Conservation (phyloP, 1,284 basidiomycete species). For the Chalciporus sp. region DNA sequence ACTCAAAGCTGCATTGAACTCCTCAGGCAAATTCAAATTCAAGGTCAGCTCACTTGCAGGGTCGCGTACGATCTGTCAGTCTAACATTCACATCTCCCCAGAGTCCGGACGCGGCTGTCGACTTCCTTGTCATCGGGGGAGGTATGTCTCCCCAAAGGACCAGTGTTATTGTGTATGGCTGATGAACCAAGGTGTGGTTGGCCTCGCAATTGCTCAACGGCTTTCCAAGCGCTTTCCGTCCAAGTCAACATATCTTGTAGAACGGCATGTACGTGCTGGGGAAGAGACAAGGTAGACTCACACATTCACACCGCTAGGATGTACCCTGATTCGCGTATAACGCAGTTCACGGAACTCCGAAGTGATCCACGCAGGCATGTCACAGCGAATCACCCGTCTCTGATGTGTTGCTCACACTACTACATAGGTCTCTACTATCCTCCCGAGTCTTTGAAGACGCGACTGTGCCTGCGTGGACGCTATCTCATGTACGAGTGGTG, state of each 20-base stretch:
- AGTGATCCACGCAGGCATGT: conserved; percentile 87
- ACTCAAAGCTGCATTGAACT: conserved; percentile 62
- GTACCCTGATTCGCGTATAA: neutral
- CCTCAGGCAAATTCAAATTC: conserved; percentile 57
- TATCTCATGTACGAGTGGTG: conserved; percentile 86
- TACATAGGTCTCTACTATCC: conserved; percentile 82
- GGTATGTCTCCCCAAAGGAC: conserved; percentile 46
- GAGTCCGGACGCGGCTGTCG: conserved; percentile 77
- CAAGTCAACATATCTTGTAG: conserved; percentile 84
- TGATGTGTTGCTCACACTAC: neutral
- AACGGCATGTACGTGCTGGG: conserved; percentile 74
- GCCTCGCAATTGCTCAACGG: conserved; percentile 83
- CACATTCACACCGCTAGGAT: neutral
- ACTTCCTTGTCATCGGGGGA: conserved; percentile 92
- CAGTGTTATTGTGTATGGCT: neutral
- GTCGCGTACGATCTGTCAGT: neutral
- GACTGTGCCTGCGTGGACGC: conserved; percentile 85
- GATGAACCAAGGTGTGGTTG: conserved; percentile 68
- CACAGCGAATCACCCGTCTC: neutral
- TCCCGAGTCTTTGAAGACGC: conserved; percentile 81
- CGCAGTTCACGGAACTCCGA: conserved; percentile 91
- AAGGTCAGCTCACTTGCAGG: conserved; percentile 47
- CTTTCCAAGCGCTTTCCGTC: conserved; percentile 68
- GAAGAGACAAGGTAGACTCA: conserved; percentile 77
- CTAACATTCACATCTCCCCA: conserved; percentile 30